Percentiles rank a stretch among this genome's conserved stretches.
phyloP scores from a whole-genome alignment of 1,284 basidiomycete species.

The Malassezia nana region DNA sequence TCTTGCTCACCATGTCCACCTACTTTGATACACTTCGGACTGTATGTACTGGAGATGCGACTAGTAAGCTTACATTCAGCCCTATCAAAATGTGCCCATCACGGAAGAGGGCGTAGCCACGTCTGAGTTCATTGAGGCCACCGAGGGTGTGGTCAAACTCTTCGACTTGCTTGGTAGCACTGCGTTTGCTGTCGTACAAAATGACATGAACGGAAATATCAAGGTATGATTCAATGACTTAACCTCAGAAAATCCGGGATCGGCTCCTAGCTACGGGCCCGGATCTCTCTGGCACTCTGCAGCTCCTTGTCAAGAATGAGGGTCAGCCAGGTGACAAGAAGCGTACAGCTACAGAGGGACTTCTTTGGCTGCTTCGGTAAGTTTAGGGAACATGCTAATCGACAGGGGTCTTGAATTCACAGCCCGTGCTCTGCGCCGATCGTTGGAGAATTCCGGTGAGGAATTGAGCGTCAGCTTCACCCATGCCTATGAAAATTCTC shows the following conservation, averaged over 20 bases:
- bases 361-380: constrained; percentile 78
- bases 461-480: constrained; percentile 71
- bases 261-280: constrained; percentile 62
- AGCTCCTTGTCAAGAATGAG: constrained; percentile 75
- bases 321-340: constrained; percentile 66
- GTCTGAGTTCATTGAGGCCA: constrained; percentile 73
- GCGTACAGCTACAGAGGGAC: constrained; percentile 72
- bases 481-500: constrained; percentile 68
- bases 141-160: constrained; percentile 76
- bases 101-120: constrained; percentile 83
- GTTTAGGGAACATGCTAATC: neutral
- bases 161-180: constrained; percentile 88
- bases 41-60: constrained; percentile 50
- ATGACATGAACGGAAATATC: constrained; percentile 86
- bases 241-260: constrained; percentile 55
- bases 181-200: constrained; percentile 75
- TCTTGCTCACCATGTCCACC: constrained; percentile 58
- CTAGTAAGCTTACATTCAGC: constrained; percentile 19
- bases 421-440: constrained; percentile 65
- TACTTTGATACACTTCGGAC: constrained; percentile 74
- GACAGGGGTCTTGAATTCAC: constrained; percentile 79
- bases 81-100: constrained; percentile 63
- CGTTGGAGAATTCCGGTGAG: constrained; percentile 60
- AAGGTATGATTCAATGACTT: constrained; percentile 37
- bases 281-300: constrained; percentile 63